Base-by-base conservation (phyloP, 2,329 filamentous ascomycete genomes). In the Scedosporium minutisporum region DNA sequence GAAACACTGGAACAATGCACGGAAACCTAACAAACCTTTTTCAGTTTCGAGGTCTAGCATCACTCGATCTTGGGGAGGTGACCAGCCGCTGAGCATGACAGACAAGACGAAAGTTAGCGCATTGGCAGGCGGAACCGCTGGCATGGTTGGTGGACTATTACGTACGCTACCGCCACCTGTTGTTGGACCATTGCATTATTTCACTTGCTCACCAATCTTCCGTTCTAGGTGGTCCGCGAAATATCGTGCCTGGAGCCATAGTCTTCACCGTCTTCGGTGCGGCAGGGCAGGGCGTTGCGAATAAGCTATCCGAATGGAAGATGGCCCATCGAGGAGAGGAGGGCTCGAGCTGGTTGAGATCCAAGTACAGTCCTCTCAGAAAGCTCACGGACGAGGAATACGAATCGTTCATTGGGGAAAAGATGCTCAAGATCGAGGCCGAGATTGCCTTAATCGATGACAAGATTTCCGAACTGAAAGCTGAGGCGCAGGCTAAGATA, bases 371-470 rank as follows among this genome's bases (percentile, higher is more conserved):
- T 66, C 90, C 90, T 0, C 78, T 95, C 65, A 87, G 82, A 68
- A 82, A 83, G 12, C 75, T 95, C 27, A 85, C 84, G 0, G 87
- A 95, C 67, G 81, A 87, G 27, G 86, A 95, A 67, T 95, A 95
- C 69, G 82, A 83, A 64, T 75, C 80, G 1, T 85, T 91, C 75
- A 77, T 95, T 69, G 78, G 80, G 33, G 88, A 93, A 71, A 91
- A 87, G 74, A 75, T 91, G 48, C 71, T 93, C 27, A 81, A 79
- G 65, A 76, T 93, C 3, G 87, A 95, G 66, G 88, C 84, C 1
- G 88, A 93, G 65, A 91, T 95, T 72, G 86, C 89, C 0, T 73
- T 95, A 4, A 79, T 93, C 42, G 89, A 95, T 68, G 90, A 93
- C 62, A 86, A 85, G 69, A 90, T 95, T 67, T 81, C 71, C 1